Evolutionary conservation across 2,329 filamentous ascomycete species (phyloP), one percentile per base, ranked within the genome.

Genomic region (Xylaria polymorpha): DNA sequence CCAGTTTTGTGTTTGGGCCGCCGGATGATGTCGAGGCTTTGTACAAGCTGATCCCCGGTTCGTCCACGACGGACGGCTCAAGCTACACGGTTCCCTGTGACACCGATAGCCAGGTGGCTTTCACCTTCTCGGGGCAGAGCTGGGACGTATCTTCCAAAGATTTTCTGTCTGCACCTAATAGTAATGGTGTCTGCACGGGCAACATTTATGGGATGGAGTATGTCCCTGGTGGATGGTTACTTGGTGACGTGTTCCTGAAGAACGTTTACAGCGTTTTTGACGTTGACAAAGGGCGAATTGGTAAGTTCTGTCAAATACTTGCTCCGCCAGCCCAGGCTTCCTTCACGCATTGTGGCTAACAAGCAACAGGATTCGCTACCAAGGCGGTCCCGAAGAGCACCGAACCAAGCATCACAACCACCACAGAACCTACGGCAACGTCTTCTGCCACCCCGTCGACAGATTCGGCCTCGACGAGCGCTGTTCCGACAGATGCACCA

Each of bases 191-290:
- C 35, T 91, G 89, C 76, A 85, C 88, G 20, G 94, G 92, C 78
- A 94, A 92, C 74, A 87, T 97, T 43, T 90, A 94, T 62, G 92
- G 91, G 1, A 85, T 89, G 32, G 87, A 91, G 77, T 88, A 92
- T 15, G 90, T 93, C 56, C 81, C 84, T 0, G 84, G 83, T 74
- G 74, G 89, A 35, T 97, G 94, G 93, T 84, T 97, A n/a, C 80
- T 97, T 0, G 94, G 94, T 1, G 94, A 94, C 73, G 88, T 91
- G 0, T 97, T 97, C 75, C 81, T 97, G 70, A 97, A 97, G 83
- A 97, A 97, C 74, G 94, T 97, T 18, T 97, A 97, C 77, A 85
- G 89, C 1, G 90, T 96, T 29, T 97, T 97, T 78, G 94, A 97
- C 78, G 88, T 88, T 62, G 93, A 95, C 71, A 77, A 89, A 72